Conservation (phyloP, 2,329 filamentous ascomycete species). For the Talaromyces sp. region DNA sequence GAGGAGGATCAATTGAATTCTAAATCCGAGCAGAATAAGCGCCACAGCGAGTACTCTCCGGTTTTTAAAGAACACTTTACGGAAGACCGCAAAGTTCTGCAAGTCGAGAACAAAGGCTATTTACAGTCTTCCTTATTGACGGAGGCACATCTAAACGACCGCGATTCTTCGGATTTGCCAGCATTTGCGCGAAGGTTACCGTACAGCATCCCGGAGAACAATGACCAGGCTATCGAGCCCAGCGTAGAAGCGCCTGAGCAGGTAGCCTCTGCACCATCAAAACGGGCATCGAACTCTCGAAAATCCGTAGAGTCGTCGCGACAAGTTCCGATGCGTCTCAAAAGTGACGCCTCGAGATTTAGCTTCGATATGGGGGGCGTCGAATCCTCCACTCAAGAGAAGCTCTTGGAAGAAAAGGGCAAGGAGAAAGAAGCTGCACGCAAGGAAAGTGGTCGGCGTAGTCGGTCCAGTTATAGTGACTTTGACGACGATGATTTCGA, state of each 20-base stretch:
- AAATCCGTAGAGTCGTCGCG: conserved; percentile 25
- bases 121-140: conserved; percentile 35
- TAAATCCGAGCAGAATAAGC: conserved; percentile 23
- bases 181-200: conserved; percentile 42
- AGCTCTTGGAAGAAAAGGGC: conserved; percentile 58
- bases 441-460: conserved; percentile 24
- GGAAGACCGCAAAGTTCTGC: conserved; percentile 39
- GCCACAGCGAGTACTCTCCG: conserved; percentile 46
- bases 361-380: conserved; percentile 59
- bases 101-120: conserved; percentile 39
- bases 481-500: conserved; percentile 39
- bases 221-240: conserved; percentile 6
- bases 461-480: conserved; percentile 31
- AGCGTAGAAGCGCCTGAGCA: not conserved
- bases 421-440: conserved; percentile 47
- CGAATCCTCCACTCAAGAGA: conserved; percentile 56
- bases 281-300: conserved; percentile 16
- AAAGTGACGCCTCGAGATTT: conserved; percentile 58
- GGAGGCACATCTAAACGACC: conserved; percentile 19
- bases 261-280: not conserved
- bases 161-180: conserved; percentile 30
- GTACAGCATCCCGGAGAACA: conserved; percentile 23
- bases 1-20: conserved; percentile 6
- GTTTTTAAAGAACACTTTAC: conserved; percentile 59
- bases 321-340: conserved; percentile 41